Conservation (phyloP, 192 early-diverging fungal genomes). For the Umbelopsis ramanniana region DNA sequence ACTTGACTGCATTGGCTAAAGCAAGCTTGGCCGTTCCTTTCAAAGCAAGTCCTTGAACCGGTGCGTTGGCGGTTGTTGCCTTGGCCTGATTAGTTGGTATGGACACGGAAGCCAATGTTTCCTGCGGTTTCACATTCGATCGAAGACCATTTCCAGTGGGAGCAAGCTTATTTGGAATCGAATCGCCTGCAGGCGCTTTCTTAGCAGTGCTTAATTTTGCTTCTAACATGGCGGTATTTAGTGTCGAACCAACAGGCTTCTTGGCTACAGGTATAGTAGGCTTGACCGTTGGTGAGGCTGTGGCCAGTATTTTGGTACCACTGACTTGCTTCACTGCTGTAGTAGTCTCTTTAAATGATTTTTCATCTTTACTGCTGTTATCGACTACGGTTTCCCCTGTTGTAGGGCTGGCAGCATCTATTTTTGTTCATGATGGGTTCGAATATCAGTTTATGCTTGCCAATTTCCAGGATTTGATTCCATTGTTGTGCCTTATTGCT, state of each 20-base stretch:
- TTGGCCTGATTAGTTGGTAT: background rate
- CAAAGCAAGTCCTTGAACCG: background rate
- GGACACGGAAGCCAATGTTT: background rate
- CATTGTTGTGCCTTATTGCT: background rate
- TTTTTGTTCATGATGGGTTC: background rate
- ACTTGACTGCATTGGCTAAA: background rate
- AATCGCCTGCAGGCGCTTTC: background rate
- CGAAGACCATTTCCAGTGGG: background rate
- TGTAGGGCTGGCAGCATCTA: background rate
- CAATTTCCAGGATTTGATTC: background rate
- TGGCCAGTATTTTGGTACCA: background rate
- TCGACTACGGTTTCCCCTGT: background rate
- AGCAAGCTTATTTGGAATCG: background rate
- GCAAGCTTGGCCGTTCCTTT: slow-evolving; percentile 4
- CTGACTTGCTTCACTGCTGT: background rate
- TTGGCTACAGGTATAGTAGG: background rate
- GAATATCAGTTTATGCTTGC: slow-evolving; percentile 12
- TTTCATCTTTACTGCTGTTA: background rate
- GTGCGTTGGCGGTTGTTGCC: background rate
- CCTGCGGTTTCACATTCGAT: background rate
- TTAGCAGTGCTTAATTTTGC: slow-evolving; percentile 1
- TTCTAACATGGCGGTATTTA: slow-evolving; percentile 8
- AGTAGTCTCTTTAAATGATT: background rate
- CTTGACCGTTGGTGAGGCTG: background rate
- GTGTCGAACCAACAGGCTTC: background rate